Percentiles rank a stretch among this genome's conserved stretches.
phyloP scores from a whole-genome alignment of 805 yeast species.

The Wickerhamiella siamensis region DNA sequence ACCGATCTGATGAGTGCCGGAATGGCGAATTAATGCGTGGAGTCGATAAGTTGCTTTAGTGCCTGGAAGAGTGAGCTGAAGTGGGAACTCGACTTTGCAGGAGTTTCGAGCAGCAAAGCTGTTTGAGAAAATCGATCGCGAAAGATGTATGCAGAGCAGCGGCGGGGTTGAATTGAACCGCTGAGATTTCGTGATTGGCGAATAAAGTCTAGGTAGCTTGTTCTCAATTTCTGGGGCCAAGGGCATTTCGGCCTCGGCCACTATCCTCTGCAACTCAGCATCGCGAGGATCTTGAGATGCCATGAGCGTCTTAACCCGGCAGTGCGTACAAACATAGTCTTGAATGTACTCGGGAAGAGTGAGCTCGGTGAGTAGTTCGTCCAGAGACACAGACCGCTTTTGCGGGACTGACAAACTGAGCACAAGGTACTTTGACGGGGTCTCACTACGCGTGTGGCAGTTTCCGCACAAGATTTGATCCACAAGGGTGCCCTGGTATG shows the following conservation, averaged over 20 bases:
- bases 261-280: slow-evolving; percentile 28
- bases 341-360: slow-evolving; percentile 60
- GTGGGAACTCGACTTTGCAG: slow-evolving; percentile 56
- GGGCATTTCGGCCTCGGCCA: slow-evolving; percentile 32
- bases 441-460: slow-evolving; percentile 50
- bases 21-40: slow-evolving; percentile 65
- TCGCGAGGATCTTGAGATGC: slow-evolving; percentile 27
- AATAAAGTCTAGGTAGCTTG: slow-evolving; percentile 24
- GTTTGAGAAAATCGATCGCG: slow-evolving; percentile 66
- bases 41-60: slow-evolving; percentile 35
- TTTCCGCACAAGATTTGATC: slow-evolving; percentile 56
- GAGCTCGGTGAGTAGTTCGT: slow-evolving; percentile 39
- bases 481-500: slow-evolving; percentile 53
- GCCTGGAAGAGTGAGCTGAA: slow-evolving; percentile 29
- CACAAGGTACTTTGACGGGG: slow-evolving; percentile 50
- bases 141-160: slow-evolving; percentile 64
- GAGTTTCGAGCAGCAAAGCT: slow-evolving; percentile 56
- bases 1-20: slow-evolving; percentile 78
- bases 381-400: slow-evolving; percentile 31
- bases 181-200: slow-evolving; percentile 46
- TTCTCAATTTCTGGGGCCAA: slow-evolving; percentile 31
- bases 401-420: slow-evolving; percentile 66
- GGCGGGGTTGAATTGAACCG: slow-evolving; percentile 53
- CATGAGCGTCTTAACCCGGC: slow-evolving; percentile 35
- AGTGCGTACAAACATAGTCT: slow-evolving; percentile 58